phyloP scores from a whole-genome alignment of 192 early-diverging fungal species.

The Dissophora globulifera region DNA sequence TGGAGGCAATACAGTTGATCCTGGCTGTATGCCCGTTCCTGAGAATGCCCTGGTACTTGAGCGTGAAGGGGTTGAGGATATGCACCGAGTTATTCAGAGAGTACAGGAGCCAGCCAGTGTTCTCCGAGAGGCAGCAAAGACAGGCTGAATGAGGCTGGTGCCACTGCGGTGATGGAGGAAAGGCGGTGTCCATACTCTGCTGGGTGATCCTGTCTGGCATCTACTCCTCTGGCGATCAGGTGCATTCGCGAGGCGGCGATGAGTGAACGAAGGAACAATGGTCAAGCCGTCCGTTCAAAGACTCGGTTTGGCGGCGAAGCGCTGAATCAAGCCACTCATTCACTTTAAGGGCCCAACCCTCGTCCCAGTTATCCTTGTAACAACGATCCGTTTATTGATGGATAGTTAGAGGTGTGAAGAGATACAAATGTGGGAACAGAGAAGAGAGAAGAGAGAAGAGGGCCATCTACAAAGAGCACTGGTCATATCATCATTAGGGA shows the following conservation, averaged over 20 bases:
- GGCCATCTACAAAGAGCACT: background rate
- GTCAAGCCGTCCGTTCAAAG: no score
- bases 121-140: slow-evolving; percentile 14
- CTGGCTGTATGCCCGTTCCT: slow-evolving; percentile 1
- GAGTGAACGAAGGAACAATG: no score
- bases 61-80: slow-evolving; percentile 44
- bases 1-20: slow-evolving; percentile 29
- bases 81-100: slow-evolving; percentile 43
- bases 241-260: no score
- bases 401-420: background rate
- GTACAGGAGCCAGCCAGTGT: slow-evolving; percentile 39
- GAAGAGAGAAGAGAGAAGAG: background rate
- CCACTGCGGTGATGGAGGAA: slow-evolving; percentile 51
- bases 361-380: no score
- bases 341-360: no score
- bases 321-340: no score
- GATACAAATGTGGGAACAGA: no score
- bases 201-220: no score
- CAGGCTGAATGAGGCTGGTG: slow-evolving; percentile 44
- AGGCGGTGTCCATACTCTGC: slow-evolving; percentile 24
- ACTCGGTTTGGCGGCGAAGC: no score
- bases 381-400: background rate
- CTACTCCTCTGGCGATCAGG: no score
- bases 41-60: slow-evolving; percentile 28
- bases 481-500: slow-evolving; percentile 7